Evolutionary conservation across 2,329 filamentous ascomycete genomes (phyloP), one percentile per base, ranked within the genome.

Genomic region (Pseudocercospora vitis): DNA sequence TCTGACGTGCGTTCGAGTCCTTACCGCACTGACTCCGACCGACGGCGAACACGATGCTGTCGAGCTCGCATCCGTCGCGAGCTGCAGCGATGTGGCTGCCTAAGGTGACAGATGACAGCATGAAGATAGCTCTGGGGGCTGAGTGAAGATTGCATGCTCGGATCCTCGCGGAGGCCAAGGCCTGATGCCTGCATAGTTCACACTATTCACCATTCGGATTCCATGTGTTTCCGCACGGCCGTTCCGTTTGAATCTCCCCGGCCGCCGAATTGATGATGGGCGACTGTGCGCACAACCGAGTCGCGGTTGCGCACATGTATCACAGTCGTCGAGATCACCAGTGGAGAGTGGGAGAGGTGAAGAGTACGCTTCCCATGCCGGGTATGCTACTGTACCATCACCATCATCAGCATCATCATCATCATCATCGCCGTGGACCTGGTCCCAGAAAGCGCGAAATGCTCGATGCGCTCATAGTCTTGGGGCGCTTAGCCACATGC

Each of bases 51-150:
- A n/a, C n/a, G n/a, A n/a, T n/a, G 32, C 32, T 35, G n/a, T 35
- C n/a, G 32, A 35, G 35, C 35, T 40, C 35, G 35, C 23, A 23
- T 40, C 14, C 18, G 19, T 40, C 35, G 35, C 35, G 18, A 40
- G 19, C 35, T 8, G 35, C 24, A 16, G 40, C 21, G 28, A 45
- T 45, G 40, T 45, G 40, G 40, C 40, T 29, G 40, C 40, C 23
- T 29, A 29, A 44, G 40, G 40, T 29, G 40, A 45, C 40, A 45
- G 40, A 24, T 45, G 40, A 45, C 40, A 45, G 37, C 18, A 18
- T 4, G 16, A n/a, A 16, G 37, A 42, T 12, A 24, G 37, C 37
- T 24, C 37, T 42, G n/a, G 37, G 18, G 37, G 37, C 37, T 45
- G 42, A 45, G 24, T 45, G 24, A 31, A 19, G 12, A 29, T 31